phyloP scores from a whole-genome alignment of 345 rosid genomes.

The Sonneratia alba region DNA sequence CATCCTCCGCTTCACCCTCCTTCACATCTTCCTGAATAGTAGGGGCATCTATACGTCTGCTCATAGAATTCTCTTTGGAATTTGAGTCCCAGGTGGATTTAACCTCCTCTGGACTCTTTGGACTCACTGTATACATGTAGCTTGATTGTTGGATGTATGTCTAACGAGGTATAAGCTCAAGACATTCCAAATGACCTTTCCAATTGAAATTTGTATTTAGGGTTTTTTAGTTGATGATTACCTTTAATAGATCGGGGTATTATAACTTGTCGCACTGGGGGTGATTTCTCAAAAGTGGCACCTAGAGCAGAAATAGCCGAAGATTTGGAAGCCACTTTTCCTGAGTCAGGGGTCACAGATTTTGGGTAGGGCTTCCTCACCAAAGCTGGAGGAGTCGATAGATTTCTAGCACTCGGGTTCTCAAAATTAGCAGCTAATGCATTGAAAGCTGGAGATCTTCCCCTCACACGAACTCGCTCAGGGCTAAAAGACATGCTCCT shows the following conservation, averaged over 20 bases:
- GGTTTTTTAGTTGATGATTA: constrained; percentile 13
- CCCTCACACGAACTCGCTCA: constrained; percentile 93
- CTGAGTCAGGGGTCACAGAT: constrained; percentile 75
- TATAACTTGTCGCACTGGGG: constrained; percentile 53
- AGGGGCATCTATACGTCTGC: constrained; percentile 66
- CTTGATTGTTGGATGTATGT: not conserved
- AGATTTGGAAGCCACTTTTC: constrained; percentile 47
- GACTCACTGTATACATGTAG: not conserved
- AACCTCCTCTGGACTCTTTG: constrained; percentile 41
- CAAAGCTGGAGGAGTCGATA: constrained; percentile 97
- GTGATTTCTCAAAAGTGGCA: constrained; percentile 53
- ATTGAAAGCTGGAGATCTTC: constrained; percentile 97
- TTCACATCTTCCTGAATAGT: constrained; percentile 82
- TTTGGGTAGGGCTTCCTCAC: constrained; percentile 83
- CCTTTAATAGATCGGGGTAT: constrained; percentile 74
- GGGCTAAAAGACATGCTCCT: constrained; percentile 97
- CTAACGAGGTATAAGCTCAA: not conserved
- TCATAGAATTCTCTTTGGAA: constrained; percentile 56
- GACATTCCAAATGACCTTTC: not conserved
- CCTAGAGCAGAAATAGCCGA: constrained; percentile 60
- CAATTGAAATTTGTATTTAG: not conserved
- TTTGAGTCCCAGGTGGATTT: constrained; percentile 42
- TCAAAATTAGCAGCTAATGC: constrained; percentile 95
- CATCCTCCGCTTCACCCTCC: constrained; percentile 90
- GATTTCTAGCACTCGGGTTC: constrained; percentile 68